Base-by-base conservation (phyloP, 257 asterid species). In the Solanum chaucha region DNA sequence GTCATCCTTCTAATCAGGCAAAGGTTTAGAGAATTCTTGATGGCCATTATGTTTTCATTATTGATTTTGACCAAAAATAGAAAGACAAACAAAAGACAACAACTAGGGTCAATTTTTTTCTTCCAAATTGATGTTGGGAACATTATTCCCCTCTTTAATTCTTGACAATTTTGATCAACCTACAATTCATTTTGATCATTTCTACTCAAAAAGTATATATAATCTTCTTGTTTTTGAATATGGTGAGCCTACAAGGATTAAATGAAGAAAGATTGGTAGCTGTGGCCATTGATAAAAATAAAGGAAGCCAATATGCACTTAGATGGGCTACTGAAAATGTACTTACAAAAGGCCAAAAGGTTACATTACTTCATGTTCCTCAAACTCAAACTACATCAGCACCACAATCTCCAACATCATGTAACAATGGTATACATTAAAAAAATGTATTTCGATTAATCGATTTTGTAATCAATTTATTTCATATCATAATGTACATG, bases 301-400 rank as follows among this genome's bases (percentile, higher is more conserved):
- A 86, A 59, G 48, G 80, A 59, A 86, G 88, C 71, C 88, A 77
- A 86, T 61, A 86, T 86, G 88, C 88, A 38, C 34, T 86, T 61
- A 75, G 44, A 86, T 86, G 88, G 86, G 80, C 88, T 30, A 67
- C 82, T 26, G 88, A 86, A 38, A 86, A 86, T 73, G 41, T 86
- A 22, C 26, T 86, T 30, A 10, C 26, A n/a, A 78, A 61, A 78
- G 88, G 88, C 70, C 86, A 61, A 86, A 78, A 68, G 83, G 30
- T 86, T 71, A 77, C 78, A n/a, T 80, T 77, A 34, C 46, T 86
- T 38, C 88, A 86, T 38, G 86, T 86, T 78, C 40, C 61, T 55
- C 61, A 55, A 2, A 51, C 51, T 61, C 84, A 86, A 34, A 24
- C 4, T 10, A 5, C 84, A 40, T 28, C 86, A 38, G 20, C 70